Conservation (phyloP, 2,329 filamentous ascomycete species). For the Mariannaea sp. region DNA sequence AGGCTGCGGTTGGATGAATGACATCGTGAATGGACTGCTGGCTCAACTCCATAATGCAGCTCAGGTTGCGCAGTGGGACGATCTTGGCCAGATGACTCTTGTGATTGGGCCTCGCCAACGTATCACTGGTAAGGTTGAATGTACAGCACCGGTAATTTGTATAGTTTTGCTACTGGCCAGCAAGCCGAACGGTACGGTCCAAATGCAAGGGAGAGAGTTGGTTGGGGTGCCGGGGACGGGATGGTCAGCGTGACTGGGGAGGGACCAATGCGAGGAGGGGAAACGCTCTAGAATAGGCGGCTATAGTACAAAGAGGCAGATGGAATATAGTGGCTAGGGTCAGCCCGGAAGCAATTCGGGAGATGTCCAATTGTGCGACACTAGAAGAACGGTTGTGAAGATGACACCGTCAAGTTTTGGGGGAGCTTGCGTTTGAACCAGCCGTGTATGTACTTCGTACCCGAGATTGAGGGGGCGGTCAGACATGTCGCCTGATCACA, state of each 20-base stretch:
- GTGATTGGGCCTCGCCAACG: conserved; percentile 21
- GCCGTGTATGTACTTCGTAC: no score
- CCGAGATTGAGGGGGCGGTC: conserved; percentile 21
- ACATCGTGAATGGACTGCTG: conserved; percentile 58
- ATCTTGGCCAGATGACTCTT: conserved; percentile 11
- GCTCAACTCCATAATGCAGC: conserved; percentile 57
- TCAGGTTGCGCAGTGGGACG: conserved; percentile 11
- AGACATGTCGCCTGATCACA: conserved; percentile 35
- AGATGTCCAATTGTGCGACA: conserved; percentile 25
- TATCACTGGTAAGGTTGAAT: conserved; percentile 27
- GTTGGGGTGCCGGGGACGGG: conserved; percentile 8
- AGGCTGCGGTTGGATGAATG: conserved; percentile 63
- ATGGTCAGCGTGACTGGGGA: conserved; percentile 18
- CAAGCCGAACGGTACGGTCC: conserved; percentile 27
- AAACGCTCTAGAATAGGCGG: conserved; percentile 10
- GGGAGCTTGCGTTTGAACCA: conserved; percentile 20
- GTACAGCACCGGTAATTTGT: conserved; percentile 25
- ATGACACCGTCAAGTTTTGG: conserved; percentile 29
- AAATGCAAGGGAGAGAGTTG: conserved; percentile 25
- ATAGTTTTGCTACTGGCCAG: conserved; percentile 27
- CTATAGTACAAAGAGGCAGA: conserved; percentile 11
- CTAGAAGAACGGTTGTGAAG: conserved; percentile 9
- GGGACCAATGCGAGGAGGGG: conserved; percentile 17
- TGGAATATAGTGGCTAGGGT: conserved; percentile 11
- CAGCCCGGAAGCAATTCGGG: conserved; percentile 14